Evolutionary conservation across 148 eudicot genomes (phyloP).

Genomic region (Suaeda aralocaspica): DNA sequence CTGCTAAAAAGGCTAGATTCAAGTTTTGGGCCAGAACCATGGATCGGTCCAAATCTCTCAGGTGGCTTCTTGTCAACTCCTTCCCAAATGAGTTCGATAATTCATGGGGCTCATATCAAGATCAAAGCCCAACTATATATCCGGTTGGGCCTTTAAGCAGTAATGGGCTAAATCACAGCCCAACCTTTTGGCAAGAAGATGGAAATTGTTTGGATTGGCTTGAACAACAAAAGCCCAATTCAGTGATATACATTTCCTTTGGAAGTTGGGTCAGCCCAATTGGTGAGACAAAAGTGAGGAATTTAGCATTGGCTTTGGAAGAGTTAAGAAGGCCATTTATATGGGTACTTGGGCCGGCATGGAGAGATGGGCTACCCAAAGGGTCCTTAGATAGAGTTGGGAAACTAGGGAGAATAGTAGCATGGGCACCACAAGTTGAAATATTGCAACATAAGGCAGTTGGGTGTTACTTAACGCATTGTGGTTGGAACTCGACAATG

Average conservation of each 20-base stretch:
- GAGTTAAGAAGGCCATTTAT: conserved; percentile 48
- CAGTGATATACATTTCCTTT: conserved; percentile 70
- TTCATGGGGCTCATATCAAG: conserved; percentile 3
- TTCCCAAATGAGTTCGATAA: conserved; percentile 34
- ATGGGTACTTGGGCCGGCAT: conserved; percentile 63
- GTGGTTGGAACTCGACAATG: conserved; percentile 84
- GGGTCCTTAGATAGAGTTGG: conserved; percentile 38
- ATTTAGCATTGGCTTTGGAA: conserved; percentile 57
- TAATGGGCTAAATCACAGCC: conserved; percentile 15
- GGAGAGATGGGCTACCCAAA: conserved; percentile 64
- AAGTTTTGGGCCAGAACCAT: conserved; percentile 39
- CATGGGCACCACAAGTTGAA: conserved; percentile 78
- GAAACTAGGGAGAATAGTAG: conserved; percentile 44
- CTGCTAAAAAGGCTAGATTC: conserved; percentile 31
- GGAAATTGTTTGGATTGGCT: conserved; percentile 61
- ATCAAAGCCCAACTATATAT: conserved; percentile 20
- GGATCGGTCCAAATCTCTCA: conserved; percentile 29
- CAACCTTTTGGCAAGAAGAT: conserved; percentile 57
- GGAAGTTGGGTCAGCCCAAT: conserved; percentile 94
- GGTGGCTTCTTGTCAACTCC: conserved; percentile 42
- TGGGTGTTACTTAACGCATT: conserved; percentile 68
- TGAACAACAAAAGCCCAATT: conserved; percentile 39
- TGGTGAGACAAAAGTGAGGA: conserved; percentile 43
- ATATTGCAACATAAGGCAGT: conserved; percentile 53
- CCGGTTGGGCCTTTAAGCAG: conserved; percentile 37